Evolutionary conservation across 1,284 basidiomycete genomes (phyloP).

Genomic region (Dichomitus squalens): DNA sequence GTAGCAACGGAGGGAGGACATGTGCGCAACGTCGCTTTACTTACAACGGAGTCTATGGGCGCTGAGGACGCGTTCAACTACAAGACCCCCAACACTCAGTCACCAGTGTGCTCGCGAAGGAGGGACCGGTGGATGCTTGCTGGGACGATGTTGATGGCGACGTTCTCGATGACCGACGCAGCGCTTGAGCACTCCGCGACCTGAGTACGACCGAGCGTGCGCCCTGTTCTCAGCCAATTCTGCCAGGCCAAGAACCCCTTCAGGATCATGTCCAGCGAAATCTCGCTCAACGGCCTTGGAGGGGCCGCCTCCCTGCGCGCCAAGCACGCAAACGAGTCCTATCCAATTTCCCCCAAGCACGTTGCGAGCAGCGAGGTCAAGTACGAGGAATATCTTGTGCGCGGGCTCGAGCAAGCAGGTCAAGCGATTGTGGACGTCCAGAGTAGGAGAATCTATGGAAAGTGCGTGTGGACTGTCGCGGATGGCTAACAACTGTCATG

Average conservation of each 20-base stretch:
- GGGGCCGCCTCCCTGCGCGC: conserved; percentile 45
- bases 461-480: conserved; percentile 54
- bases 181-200: conserved; percentile 51
- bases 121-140: conserved; percentile 46
- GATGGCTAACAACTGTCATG: too few species aligned
- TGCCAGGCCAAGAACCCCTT: conserved; percentile 34
- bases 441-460: conserved; percentile 59
- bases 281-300: conserved; percentile 66
- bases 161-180: conserved; percentile 58
- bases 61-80: conserved; percentile 77
- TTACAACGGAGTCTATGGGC: conserved; percentile 59
- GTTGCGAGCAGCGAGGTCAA: conserved; percentile 62
- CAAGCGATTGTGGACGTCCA: conserved; percentile 57
- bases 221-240: conserved; percentile 26
- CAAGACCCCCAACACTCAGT: conserved; percentile 53
- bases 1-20: too few species aligned
- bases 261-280: conserved; percentile 50
- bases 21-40: too few species aligned
- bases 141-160: conserved; percentile 67
- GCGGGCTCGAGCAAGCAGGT: conserved; percentile 54
- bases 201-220: conserved; percentile 55
- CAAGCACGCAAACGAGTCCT: conserved; percentile 48
- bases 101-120: conserved; percentile 54
- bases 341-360: conserved; percentile 51
- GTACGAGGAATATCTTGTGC: conserved; percentile 54